These are phyloP conservation scores for Achaetomiella virescens DNA, from an alignment of 495 filamentous ascomycete genomes.

Conservation along the genomic window DNA sequence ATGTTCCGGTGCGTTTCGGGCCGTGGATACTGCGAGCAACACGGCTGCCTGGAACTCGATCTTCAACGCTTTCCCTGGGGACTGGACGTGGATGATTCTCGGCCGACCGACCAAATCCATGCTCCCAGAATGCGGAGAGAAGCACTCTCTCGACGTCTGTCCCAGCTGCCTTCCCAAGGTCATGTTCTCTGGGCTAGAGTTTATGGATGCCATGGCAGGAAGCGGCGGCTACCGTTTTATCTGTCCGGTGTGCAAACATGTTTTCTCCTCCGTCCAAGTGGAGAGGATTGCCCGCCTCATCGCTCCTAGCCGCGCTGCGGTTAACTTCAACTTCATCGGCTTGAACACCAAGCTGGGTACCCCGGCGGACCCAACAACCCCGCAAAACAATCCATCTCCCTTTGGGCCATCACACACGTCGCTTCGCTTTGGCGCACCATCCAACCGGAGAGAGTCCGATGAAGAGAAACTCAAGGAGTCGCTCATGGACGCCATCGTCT, in stretches of 20 bases:
- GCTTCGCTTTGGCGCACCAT: background rate
- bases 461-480: background rate
- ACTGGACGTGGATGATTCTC: slow-evolving; percentile 9
- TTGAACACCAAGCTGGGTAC: background rate
- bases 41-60: background rate
- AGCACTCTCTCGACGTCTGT: slow-evolving; percentile 10
- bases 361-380: background rate
- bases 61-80: background rate
- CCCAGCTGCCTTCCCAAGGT: slow-evolving; percentile 3
- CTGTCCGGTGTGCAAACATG: slow-evolving; percentile 3
- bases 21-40: slow-evolving; percentile 4
- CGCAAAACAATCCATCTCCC: too few relatives aligned
- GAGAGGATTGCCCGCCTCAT: slow-evolving; percentile 8
- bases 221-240: slow-evolving; percentile 5
- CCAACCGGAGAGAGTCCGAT: background rate
- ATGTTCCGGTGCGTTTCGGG: background rate
- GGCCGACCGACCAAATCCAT: background rate
- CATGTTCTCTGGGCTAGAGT: slow-evolving; percentile 2
- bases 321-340: background rate
- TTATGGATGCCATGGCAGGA: background rate
- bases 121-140: slow-evolving; percentile 2
- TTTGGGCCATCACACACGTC: background rate
- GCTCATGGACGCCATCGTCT: slow-evolving; percentile 62
- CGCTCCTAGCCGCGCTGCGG: background rate
- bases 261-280: background rate